Conservation (phyloP, 2,329 filamentous ascomycete species). For the Aspergillus sp. region DNA sequence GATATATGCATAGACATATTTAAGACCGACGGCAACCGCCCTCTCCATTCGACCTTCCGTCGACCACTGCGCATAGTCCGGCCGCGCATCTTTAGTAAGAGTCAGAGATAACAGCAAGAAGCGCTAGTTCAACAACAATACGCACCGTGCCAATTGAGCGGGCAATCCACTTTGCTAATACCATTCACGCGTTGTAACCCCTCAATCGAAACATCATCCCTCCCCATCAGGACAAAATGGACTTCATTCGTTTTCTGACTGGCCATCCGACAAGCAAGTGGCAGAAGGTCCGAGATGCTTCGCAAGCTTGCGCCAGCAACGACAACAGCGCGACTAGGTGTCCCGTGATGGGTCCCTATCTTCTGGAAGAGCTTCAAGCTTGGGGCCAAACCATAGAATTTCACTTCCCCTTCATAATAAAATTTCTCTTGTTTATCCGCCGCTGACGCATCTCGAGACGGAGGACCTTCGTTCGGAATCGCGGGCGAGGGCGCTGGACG, state of each 20-base stretch:
- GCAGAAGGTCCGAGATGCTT: conserved; percentile 71
- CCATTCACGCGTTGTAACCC: conserved; percentile 76
- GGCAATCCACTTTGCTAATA: conserved; percentile 65
- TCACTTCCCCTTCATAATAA: conserved; percentile 68
- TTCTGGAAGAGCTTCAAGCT: conserved; percentile 61
- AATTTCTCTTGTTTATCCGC: conserved; percentile 30
- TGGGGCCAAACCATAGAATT: conserved; percentile 63
- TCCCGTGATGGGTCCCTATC: conserved; percentile 54
- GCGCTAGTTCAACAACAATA: conserved; percentile 6
- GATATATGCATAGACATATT: conserved; percentile 70
- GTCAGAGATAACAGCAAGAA: not conserved
- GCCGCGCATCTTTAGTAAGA: conserved; percentile 62
- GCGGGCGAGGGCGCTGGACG: conserved; percentile 9
- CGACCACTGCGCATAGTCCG: conserved; percentile 69
- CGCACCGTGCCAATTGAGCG: conserved; percentile 59
- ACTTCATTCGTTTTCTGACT: conserved; percentile 67
- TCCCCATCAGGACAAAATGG: conserved; percentile 77
- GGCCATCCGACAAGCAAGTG: conserved; percentile 86
- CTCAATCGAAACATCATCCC: conserved; percentile 66
- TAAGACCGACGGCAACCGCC: conserved; percentile 63
- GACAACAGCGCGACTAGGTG: conserved; percentile 64
- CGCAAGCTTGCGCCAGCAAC: conserved; percentile 75
- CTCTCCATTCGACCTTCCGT: conserved; percentile 67
- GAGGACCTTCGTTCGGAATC: conserved; percentile 10
- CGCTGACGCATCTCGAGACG: conserved; percentile 16